phyloP scores from a whole-genome alignment of 306 rosid genomes.

The Cyclanthera cordifolia region DNA sequence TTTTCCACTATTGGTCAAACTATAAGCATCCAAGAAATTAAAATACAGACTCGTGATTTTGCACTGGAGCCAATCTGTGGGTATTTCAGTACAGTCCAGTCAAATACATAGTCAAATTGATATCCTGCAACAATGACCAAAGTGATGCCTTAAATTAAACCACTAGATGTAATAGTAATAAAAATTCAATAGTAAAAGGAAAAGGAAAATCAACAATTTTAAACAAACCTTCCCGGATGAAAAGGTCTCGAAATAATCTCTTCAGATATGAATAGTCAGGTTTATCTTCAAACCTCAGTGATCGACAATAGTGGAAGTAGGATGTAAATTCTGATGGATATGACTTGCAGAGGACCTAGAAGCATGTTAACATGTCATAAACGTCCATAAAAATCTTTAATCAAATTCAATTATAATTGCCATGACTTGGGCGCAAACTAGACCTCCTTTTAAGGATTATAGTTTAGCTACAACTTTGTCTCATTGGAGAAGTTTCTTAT shows the following conservation, averaged over 20 bases:
- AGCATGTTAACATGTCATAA: conserved; percentile 7
- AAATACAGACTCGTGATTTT: conserved; percentile 15
- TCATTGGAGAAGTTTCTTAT: no score
- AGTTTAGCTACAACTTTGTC: no score
- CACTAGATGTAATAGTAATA: not conserved
- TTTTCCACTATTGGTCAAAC: not conserved
- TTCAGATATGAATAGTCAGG: conserved; percentile 20
- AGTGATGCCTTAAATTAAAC: not conserved
- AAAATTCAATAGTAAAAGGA: not conserved
- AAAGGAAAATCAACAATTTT: not conserved
- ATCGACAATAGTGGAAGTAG: conserved; percentile 19
- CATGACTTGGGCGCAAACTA: no score
- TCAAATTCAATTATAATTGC: not conserved
- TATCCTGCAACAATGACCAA: conserved; percentile 38
- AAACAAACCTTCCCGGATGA: conserved; percentile 17
- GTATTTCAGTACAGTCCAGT: conserved; percentile 73
- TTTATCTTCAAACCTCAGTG: conserved; percentile 19
- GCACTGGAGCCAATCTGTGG: conserved; percentile 31
- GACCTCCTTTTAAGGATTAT: no score
- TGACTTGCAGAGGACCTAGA: conserved; percentile 18
- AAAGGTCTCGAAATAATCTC: conserved; percentile 20
- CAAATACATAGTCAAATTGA: conserved; percentile 45
- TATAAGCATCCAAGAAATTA: not conserved
- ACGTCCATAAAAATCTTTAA: not conserved
- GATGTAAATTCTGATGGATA: conserved; percentile 19